A percentile compares a stretch with the other conserved stretches of the same genome.
phyloP scores from a whole-genome alignment of 495 filamentous ascomycete species.

The Pyronema omphalodes region DNA sequence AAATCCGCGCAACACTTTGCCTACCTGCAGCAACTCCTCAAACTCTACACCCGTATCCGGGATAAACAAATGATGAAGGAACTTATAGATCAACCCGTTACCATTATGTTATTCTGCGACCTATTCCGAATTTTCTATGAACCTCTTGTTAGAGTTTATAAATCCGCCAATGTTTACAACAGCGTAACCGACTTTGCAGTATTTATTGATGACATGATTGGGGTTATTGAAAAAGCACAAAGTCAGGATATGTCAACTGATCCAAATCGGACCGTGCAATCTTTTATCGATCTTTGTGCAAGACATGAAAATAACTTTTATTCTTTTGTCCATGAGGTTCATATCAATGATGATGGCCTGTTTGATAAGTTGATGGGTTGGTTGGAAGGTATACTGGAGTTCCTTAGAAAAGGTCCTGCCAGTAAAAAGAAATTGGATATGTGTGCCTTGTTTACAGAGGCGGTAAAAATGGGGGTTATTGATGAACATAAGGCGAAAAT shows the following conservation, averaged over 20 bases:
- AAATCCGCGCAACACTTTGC: conserved; percentile 80
- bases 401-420: conserved; percentile 66
- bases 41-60: conserved; percentile 74
- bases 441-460: conserved; percentile 75
- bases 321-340: conserved; percentile 96
- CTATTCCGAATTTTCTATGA: conserved; percentile 99
- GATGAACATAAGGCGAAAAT: conserved; percentile 50
- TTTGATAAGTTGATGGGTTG: conserved; percentile 92
- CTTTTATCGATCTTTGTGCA: conserved; percentile 92
- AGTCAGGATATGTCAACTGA: conserved; percentile 83
- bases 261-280: conserved; percentile 96
- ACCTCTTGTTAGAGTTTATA: conserved; percentile 88
- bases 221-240: conserved; percentile 71
- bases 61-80: conserved; percentile 95
- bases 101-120: conserved; percentile 81
- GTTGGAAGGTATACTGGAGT: conserved; percentile 92
- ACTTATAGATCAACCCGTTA: conserved; percentile 75
- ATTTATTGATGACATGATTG: conserved; percentile 83
- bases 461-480: conserved; percentile 44
- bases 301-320: conserved; percentile 94
- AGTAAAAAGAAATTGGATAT: conserved; percentile 69
- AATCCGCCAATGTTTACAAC: conserved; percentile 95
- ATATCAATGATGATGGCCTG: conserved; percentile 91
- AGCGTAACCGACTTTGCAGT: conserved; percentile 86
- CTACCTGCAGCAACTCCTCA: conserved; percentile 83